Evolutionary conservation across 768 basidiomycete genomes (phyloP).

Genomic region (Suillus sp.): DNA sequence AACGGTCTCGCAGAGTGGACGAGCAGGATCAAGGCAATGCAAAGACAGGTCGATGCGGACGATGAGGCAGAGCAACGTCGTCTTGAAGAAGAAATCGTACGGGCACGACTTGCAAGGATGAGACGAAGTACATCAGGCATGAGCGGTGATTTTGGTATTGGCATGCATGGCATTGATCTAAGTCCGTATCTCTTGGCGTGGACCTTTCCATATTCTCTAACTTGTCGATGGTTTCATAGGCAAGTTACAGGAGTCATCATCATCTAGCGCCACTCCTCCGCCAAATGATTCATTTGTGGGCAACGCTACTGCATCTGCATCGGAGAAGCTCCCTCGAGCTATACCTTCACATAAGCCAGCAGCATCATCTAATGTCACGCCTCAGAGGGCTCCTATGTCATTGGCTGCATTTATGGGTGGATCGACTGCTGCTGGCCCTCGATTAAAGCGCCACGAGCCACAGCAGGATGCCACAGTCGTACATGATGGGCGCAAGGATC

Average conservation of each 20-base stretch:
- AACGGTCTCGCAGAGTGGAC: conserved; percentile 80
- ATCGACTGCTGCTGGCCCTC: conserved; percentile 63
- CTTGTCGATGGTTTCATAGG: conserved; percentile 19
- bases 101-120: conserved; percentile 48
- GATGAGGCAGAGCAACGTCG: conserved; percentile 76
- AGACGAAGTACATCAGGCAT: conserved; percentile 39
- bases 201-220: background rate
- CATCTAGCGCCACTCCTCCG: conserved; percentile 2
- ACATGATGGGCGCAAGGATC: conserved; percentile 61
- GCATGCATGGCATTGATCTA: conserved; percentile 37
- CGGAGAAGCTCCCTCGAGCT: conserved; percentile 10
- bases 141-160: conserved; percentile 41
- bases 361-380: conserved; percentile 24
- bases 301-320: conserved; percentile 10
- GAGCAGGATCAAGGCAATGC: conserved; percentile 75
- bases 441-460: conserved; percentile 70
- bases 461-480: conserved; percentile 69
- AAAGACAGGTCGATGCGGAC: conserved; percentile 79
- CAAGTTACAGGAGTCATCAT: conserved; percentile 23
- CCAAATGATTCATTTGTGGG: conserved; percentile 18
- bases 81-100: conserved; percentile 57
- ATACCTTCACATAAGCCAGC: conserved; percentile 19
- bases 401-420: conserved; percentile 85
- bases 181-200: conserved; percentile 28
- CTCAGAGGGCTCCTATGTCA: conserved; percentile 54